Evolutionary conservation across 2,329 filamentous ascomycete species (phyloP).

Genomic region (Calycina marina): DNA sequence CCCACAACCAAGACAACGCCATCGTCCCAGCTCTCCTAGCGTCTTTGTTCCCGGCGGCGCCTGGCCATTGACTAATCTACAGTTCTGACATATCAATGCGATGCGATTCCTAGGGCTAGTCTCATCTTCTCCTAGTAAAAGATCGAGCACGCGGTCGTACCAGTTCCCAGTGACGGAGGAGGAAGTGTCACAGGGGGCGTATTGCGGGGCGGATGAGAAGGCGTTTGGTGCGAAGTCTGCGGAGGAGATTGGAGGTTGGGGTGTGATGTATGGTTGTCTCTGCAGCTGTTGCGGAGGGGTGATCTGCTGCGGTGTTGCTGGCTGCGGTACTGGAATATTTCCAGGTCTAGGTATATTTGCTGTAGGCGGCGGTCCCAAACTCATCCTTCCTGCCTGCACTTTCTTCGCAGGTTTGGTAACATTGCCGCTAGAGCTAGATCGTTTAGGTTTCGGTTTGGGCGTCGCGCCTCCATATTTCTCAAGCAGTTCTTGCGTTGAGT

Average conservation of each 20-base stretch:
- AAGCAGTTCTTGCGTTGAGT: constrained; percentile 81
- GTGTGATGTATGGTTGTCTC: constrained; percentile 7
- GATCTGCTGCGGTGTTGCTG: constrained; percentile 2
- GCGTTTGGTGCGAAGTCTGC: constrained; percentile 65
- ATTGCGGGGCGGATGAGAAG: constrained; percentile 28
- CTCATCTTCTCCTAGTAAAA: constrained; percentile 89
- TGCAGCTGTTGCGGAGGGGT: constrained; percentile 10
- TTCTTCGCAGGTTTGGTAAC: constrained; percentile 10
- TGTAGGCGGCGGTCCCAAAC: constrained; percentile 44
- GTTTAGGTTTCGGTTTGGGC: constrained; percentile 14
- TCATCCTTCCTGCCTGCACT: constrained; percentile 27
- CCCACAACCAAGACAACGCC: constrained; percentile 81
- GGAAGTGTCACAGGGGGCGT: constrained; percentile 13
- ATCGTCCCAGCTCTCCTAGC: constrained; percentile 66
- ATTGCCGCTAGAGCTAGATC: constrained; percentile 14
- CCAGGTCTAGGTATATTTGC: constrained; percentile 41
- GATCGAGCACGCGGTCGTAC: constrained; percentile 90
- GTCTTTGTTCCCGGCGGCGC: constrained; percentile 74
- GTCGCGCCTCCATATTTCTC: constrained; percentile 72
- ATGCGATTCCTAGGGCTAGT: constrained; percentile 82
- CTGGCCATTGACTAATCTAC: constrained; percentile 86
- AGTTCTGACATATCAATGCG: constrained; percentile 68
- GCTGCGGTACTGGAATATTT: constrained; percentile 15
- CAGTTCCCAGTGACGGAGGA: constrained; percentile 41
- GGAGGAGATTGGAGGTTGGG: constrained; percentile 9